Evolutionary conservation across 768 basidiomycete species (phyloP).

Genomic region (Trametes meyenii): DNA sequence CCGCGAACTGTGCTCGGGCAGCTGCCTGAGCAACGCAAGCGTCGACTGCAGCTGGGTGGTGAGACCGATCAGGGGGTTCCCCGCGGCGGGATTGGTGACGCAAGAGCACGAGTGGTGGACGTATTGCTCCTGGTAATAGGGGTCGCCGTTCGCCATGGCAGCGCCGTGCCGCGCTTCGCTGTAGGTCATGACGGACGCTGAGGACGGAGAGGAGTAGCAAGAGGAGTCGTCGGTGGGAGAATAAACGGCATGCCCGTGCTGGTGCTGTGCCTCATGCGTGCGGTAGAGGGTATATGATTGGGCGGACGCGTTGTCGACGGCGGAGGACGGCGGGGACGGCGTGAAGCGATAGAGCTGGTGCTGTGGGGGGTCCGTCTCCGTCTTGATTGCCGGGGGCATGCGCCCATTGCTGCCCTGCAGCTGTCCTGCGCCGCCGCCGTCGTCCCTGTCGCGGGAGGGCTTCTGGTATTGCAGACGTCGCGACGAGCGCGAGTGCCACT

Average conservation of each 20-base stretch:
- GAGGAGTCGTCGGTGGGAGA: conserved; percentile 25
- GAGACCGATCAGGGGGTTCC: conserved; percentile 60
- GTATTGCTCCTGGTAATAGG: conserved; percentile 33
- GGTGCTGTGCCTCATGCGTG: conserved; percentile 15
- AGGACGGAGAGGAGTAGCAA: conserved; percentile 29
- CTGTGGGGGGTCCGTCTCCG: conserved; percentile 56
- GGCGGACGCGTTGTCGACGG: conserved; percentile 12
- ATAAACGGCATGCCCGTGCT: conserved; percentile 20
- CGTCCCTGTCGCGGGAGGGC: conserved; percentile 27
- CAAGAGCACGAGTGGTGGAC: conserved; percentile 58
- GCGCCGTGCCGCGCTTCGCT: conserved; percentile 23
- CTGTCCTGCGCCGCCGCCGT: conserved; percentile 16
- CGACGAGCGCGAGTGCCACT: conserved; percentile 84
- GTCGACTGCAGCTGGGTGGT: conserved; percentile 66
- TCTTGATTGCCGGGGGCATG: conserved; percentile 40
- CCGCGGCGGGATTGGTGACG: conserved; percentile 61
- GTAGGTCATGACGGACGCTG: conserved; percentile 32
- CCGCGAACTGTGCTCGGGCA: conserved; percentile 54
- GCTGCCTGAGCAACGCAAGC: conserved; percentile 59
- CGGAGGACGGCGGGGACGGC: conserved; percentile 47
- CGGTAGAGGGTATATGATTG: conserved; percentile 21
- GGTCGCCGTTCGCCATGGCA: conserved; percentile 22
- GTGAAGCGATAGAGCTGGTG: conserved; percentile 64
- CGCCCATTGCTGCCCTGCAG: conserved; percentile 19
- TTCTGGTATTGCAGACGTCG: conserved; percentile 52